phyloP scores from a whole-genome alignment of 2,329 filamentous ascomycete genomes.

The Hawksworthiomyces lignivorus region DNA sequence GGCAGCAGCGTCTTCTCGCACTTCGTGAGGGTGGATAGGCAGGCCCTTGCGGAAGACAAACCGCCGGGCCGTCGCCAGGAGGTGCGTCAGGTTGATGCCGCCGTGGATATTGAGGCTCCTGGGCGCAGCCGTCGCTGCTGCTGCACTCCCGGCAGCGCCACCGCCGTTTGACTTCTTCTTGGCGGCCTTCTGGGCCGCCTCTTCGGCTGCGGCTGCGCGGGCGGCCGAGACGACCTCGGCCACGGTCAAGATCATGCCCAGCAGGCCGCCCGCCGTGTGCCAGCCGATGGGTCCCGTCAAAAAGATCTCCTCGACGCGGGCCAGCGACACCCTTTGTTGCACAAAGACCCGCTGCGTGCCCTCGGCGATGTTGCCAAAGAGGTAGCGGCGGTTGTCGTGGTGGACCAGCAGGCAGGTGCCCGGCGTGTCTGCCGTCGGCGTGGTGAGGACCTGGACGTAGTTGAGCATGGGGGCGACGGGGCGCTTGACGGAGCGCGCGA shows the following conservation, averaged over 20 bases:
- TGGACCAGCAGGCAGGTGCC: slow-evolving; percentile 72
- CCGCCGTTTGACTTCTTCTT: not conserved
- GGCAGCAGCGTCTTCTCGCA: slow-evolving; percentile 36
- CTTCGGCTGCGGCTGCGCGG: slow-evolving; percentile 30
- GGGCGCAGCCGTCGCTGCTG: not conserved
- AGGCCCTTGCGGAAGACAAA: slow-evolving; percentile 84
- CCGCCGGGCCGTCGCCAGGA: slow-evolving; percentile 70
- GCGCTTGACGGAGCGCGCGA: not conserved
- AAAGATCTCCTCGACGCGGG: slow-evolving; percentile 69
- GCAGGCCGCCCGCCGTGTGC: slow-evolving; percentile 68
- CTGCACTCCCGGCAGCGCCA: not conserved
- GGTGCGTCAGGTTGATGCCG: slow-evolving; percentile 70
- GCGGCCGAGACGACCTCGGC: slow-evolving; percentile 56
- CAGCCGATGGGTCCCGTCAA: slow-evolving; percentile 71
- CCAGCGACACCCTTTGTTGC: slow-evolving; percentile 58
- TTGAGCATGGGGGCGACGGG: slow-evolving; percentile 52
- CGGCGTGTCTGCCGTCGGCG: slow-evolving; percentile 80
- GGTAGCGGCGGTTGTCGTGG: slow-evolving; percentile 73
- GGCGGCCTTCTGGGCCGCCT: slow-evolving; percentile 17
- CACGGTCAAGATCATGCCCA: slow-evolving; percentile 78
- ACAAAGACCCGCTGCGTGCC: slow-evolving; percentile 73
- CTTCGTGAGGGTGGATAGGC: slow-evolving; percentile 64
- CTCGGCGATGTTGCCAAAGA: slow-evolving; percentile 77
- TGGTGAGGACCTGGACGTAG: slow-evolving; percentile 66
- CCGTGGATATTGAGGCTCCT: slow-evolving; percentile 62